Evolutionary conservation across 768 basidiomycete genomes (phyloP), one percentile per base, ranked within the genome.

Genomic region (Cytidiella melzeri): DNA sequence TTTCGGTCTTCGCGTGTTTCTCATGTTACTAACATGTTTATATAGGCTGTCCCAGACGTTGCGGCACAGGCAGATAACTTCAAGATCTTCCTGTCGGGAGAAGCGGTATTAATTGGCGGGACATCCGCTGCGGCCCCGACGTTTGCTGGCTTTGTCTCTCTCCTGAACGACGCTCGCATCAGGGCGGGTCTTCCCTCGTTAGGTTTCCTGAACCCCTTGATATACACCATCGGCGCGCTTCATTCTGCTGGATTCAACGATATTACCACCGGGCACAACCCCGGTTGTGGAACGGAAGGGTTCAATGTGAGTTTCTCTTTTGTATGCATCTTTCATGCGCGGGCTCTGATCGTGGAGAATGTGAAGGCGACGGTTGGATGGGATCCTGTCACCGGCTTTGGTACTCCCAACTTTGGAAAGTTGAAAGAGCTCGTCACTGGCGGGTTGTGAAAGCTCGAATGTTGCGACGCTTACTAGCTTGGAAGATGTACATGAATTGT

Each of bases 121-220:
- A 89, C 87, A 1, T 85, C 83, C 12, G 80, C 81, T 0, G 60
- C 84, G 1, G 58, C 81, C 6, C 86, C 85, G 1, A 72, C 82
- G 0, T 82, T 89, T 50, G 74, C 84, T 5, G 78, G 73, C 21
- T 67, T 87, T 45, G 68, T 86, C 15, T 72, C 83, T 3, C 72
- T 87, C 53, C 64, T 87, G 45, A 71, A 70, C 48, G 63, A 68
- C 44, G 65, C 63, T 5, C 60, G 62, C 19, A 52, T 70, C 45
- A 44, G 61, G 3, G 55, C 54, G 27, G 63, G 64, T 1, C 57
- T 57, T 30, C 51, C 61, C 4, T 27, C 68, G 27, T 63, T 71
- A 18, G 70, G 70, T 4, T 70, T 69, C 63, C 57, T 71, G 20
- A 69, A 70, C 56, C 67, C 70, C 3, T 60, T 68, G 52, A 39